These are phyloP conservation scores for Starmerella gropengiesseri DNA, from an alignment of 805 yeast species.

Conservation along the genomic window DNA sequence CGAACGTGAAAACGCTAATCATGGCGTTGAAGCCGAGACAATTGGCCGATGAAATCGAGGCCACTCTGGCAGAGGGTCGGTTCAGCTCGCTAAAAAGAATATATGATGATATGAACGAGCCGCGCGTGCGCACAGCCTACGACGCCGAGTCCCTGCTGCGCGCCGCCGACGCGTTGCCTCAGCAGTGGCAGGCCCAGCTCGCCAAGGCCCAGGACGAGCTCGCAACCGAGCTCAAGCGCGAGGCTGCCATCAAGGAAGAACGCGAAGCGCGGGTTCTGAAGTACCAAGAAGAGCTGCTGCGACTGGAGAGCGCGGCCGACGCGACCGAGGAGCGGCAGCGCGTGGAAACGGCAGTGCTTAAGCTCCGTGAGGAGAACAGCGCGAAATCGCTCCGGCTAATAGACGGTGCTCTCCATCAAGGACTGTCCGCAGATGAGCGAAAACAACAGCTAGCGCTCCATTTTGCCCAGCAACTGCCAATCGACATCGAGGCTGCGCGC, in stretches of 20 bases:
- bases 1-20: too few species aligned
- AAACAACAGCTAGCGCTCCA: conserved; percentile 1
- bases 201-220: background rate
- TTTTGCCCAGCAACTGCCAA: conserved; percentile 3
- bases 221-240: conserved; percentile 2
- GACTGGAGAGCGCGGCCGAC: background rate
- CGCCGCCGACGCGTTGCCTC: conserved; percentile 1
- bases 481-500: conserved; percentile 1
- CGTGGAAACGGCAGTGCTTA: background rate
- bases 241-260: background rate
- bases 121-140: background rate
- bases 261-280: background rate
- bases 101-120: conserved; percentile 2
- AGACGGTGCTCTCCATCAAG: background rate
- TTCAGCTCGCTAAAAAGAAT: conserved; percentile 1
- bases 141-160: background rate
- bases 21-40: conserved; percentile 7
- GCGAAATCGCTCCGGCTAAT: background rate
- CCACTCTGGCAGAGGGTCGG: conserved; percentile 2
- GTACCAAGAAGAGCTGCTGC: conserved; percentile 2
- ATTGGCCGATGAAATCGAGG: conserved; percentile 6
- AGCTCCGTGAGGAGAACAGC: conserved; percentile 2
- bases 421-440: background rate
- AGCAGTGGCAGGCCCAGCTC: conserved; percentile 1
- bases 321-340: conserved; percentile 5